Evolutionary conservation across 1,284 basidiomycete species (phyloP), one percentile per base, ranked within the genome.

Genomic region (Peniophora sp.): DNA sequence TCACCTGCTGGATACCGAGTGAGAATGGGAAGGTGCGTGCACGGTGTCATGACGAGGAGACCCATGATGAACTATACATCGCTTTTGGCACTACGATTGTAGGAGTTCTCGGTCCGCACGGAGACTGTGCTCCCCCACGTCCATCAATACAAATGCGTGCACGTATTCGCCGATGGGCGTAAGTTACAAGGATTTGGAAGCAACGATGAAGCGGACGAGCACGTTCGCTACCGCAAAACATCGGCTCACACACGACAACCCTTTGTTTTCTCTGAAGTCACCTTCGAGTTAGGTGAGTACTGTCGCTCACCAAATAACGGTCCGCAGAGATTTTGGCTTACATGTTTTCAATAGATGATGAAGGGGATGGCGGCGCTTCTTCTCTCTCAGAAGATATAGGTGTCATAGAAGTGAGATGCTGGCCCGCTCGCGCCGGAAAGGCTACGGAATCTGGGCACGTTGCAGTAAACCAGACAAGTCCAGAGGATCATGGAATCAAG

Each of bases 1-100:
- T 52, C 2, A 17, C 48, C 12, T 57, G 56, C 36, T 55, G 46
- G 39, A 49, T 57, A 12, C 48, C 56, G 2, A 57, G 53, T 35
- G 50, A 53, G 38, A 52, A 44, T 1, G 56, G 53, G 19, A 53
- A 55, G 53, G 56, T 57, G 8, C 11, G 19, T 23, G 41, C 32
- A 9, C 39, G 6, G n/a, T 16, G n/a, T 41, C n/a, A n/a, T 41
- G 39, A 11, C 35, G 35, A 1, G n/a, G 11, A n/a, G n/a, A n/a
- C n/a, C n/a, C n/a, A n/a, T n/a, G n/a, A n/a, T n/a, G n/a, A n/a
- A n/a, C n/a, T 12, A 32, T 32, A 32, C 20, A 8, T 41, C 8
- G 39, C 39, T 41, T 41, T 16, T 41, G 6, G 9, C 16, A 41
- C 39, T n/a, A n/a, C n/a, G n/a, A n/a, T n/a, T n/a, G n/a, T 41